Percentiles rank a stretch among this genome's conserved stretches.
Evolutionary conservation across 257 asterid species (phyloP).

Genomic region (Salvia rosmarinus): DNA sequence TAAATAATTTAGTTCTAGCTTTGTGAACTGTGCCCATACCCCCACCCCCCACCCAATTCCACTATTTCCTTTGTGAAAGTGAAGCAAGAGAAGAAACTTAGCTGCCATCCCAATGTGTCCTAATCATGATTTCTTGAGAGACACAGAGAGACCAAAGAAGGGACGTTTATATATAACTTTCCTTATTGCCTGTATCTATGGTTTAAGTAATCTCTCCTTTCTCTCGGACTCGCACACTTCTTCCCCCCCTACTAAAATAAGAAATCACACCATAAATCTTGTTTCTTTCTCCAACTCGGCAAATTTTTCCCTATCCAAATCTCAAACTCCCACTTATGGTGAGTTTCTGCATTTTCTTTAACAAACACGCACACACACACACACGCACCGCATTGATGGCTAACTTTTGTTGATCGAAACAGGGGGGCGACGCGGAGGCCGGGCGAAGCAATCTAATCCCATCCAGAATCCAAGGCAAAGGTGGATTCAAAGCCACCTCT

Average conservation of each 20-base stretch:
- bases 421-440: slow-evolving; percentile 53
- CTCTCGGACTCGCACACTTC: background rate
- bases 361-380: background rate
- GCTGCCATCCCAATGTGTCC: slow-evolving; percentile 51
- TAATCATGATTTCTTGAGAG: slow-evolving; percentile 45
- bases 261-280: background rate
- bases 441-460: slow-evolving; percentile 32
- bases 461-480: slow-evolving; percentile 44
- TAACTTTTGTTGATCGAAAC: background rate
- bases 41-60: slow-evolving; percentile 30
- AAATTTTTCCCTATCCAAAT: background rate
- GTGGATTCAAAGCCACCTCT: slow-evolving; percentile 71
- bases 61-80: slow-evolving; percentile 45
- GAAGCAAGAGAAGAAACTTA: slow-evolving; percentile 35
- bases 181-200: slow-evolving; percentile 32
- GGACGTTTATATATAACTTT: slow-evolving; percentile 41
- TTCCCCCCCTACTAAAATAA: background rate
- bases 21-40: slow-evolving; percentile 32
- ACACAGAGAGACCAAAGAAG: slow-evolving; percentile 25
- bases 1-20: slow-evolving; percentile 27
- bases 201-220: background rate
- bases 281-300: background rate
- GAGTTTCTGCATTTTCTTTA: background rate
- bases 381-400: background rate
- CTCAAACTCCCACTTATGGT: slow-evolving; percentile 39